Conservation (phyloP, 2,329 filamentous ascomycete species). For the Aspergillus bombycis region DNA sequence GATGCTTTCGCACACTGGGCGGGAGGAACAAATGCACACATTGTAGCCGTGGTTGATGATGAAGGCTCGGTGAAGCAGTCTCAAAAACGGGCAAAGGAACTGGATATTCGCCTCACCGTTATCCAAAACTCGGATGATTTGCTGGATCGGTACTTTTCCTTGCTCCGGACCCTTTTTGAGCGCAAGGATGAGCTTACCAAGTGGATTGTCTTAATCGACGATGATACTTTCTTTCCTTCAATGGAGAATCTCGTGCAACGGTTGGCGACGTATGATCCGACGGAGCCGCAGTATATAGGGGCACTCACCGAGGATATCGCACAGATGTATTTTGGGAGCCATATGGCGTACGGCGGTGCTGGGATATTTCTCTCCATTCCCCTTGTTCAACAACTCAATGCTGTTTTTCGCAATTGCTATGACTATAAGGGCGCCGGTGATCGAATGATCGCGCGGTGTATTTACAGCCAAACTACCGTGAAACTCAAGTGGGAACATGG, state of each 20-base stretch:
- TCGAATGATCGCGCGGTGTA: conserved; percentile 56
- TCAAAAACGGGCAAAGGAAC: conserved; percentile 27
- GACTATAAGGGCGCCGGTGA: conserved; percentile 50
- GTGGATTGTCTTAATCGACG: conserved; percentile 60
- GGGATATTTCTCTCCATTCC: conserved; percentile 58
- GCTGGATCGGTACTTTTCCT: conserved; percentile 56
- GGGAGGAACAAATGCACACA: conserved; percentile 48
- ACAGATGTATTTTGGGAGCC: conserved; percentile 52
- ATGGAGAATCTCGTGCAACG: conserved; percentile 51
- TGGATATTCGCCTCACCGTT: conserved; percentile 43
- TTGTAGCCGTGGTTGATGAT: conserved; percentile 53
- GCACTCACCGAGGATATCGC: conserved; percentile 57
- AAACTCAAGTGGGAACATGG: conserved; percentile 55
- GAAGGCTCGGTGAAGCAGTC: conserved; percentile 24
- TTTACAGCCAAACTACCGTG: conserved; percentile 54
- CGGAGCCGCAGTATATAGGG: conserved; percentile 55
- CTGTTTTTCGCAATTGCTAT: conserved; percentile 53
- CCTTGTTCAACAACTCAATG: conserved; percentile 51
- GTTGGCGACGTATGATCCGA: conserved; percentile 50
- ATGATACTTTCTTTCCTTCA: conserved; percentile 64
- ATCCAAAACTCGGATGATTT: conserved; percentile 23
- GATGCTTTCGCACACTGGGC: conserved; percentile 58
- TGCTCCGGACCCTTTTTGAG: conserved; percentile 52
- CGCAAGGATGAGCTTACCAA: conserved; percentile 40
- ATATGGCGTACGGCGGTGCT: conserved; percentile 62